These are phyloP conservation scores for Aspergillus calidoustus DNA, from an alignment of 2,329 filamentous ascomycete species.

Conservation along the genomic window DNA sequence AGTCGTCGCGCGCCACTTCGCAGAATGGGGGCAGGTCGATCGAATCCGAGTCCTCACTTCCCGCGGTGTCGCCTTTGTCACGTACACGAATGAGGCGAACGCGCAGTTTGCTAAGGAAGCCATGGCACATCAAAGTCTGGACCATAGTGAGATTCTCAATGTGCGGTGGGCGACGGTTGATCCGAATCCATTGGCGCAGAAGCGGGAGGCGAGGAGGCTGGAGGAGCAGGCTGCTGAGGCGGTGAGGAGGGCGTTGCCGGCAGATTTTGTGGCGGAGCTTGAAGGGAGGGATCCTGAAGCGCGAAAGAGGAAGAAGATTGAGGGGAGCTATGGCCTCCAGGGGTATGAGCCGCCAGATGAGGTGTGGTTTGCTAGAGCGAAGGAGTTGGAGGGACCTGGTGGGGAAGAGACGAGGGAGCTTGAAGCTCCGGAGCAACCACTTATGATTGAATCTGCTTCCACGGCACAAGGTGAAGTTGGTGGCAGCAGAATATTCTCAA, in stretches of 20 bases:
- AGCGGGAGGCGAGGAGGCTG: conserved; percentile 82
- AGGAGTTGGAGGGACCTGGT: conserved; percentile 65
- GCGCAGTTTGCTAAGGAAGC: conserved; percentile 91
- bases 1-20: conserved; percentile 90
- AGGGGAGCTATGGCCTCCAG: conserved; percentile 84
- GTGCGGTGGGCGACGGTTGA: conserved; percentile 97
- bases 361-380: conserved; percentile 85
- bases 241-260: conserved; percentile 82
- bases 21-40: conserved; percentile 95
- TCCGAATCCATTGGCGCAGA: conserved; percentile 92
- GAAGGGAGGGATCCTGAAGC: conserved; percentile 89
- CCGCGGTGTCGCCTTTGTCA: conserved; percentile 91
- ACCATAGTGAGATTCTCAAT: conserved; percentile 91
- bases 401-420: conserved; percentile 63
- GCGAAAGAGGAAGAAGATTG: conserved; percentile 84
- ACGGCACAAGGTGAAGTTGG: conserved; percentile 37
- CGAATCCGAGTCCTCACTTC: conserved; percentile 84
- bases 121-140: conserved; percentile 92
- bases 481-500: conserved; percentile 75
- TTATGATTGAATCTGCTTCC: conserved; percentile 52
- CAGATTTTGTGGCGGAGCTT: conserved; percentile 89
- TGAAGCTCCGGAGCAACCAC: conserved; percentile 52
- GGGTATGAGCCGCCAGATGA: conserved; percentile 95
- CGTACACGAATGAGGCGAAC: conserved; percentile 88
- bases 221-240: conserved; percentile 98